Evolutionary conservation across 306 rosid genomes (phyloP).

Genomic region (Dicorynia guianensis): DNA sequence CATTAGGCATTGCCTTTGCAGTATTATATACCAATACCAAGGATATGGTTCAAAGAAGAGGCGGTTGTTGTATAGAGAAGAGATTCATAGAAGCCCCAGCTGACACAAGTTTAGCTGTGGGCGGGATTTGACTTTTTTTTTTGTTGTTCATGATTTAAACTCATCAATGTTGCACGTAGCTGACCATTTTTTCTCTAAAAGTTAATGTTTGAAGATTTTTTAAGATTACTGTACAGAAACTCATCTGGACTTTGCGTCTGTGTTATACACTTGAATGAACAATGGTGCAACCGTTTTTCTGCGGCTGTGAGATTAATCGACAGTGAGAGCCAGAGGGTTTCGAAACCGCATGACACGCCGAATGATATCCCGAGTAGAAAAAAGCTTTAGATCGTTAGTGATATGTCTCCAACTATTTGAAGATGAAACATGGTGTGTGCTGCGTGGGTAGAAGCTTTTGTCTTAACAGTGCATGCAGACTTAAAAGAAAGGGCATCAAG

Average conservation of each 20-base stretch:
- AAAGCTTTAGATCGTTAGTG: not conserved
- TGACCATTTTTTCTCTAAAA: not conserved
- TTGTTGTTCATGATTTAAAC: not conserved
- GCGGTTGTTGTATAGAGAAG: slow-evolving; percentile 73
- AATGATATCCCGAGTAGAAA: slow-evolving; percentile 12
- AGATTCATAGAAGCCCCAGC: slow-evolving; percentile 72
- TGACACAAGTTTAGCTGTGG: slow-evolving; percentile 55
- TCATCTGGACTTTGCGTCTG: not conserved
- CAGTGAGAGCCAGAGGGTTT: not conserved
- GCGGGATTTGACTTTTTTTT: slow-evolving; percentile 17
- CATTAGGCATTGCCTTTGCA: slow-evolving; percentile 91
- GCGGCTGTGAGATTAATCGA: slow-evolving; percentile 15
- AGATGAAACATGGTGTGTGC: too few species aligned
- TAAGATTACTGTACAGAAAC: slow-evolving; percentile 21
- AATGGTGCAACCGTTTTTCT: slow-evolving; percentile 16
- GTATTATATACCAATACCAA: slow-evolving; percentile 90
- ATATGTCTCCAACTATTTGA: not conserved
- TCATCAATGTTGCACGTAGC: slow-evolving; percentile 19
- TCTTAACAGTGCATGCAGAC: too few species aligned
- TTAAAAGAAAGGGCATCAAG: too few species aligned
- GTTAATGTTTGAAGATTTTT: slow-evolving; percentile 26
- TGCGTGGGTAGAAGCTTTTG: too few species aligned
- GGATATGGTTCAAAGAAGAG: slow-evolving; percentile 85
- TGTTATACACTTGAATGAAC: slow-evolving; percentile 17
- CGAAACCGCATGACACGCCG: not conserved